Evolutionary conservation across 306 rosid species (phyloP).

Genomic region (Cicer cuneatum): DNA sequence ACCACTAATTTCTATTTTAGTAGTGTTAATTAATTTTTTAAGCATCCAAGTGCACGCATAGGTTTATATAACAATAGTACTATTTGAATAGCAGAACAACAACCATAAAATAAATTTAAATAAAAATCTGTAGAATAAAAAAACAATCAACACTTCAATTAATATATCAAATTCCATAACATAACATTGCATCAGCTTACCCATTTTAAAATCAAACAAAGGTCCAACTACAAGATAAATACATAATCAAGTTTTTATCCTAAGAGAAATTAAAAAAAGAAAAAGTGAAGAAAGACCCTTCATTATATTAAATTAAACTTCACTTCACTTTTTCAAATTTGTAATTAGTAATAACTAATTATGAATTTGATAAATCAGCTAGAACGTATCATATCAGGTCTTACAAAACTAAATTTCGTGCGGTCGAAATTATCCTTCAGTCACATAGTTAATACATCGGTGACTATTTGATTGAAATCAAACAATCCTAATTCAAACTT

Average conservation of each 20-base stretch:
- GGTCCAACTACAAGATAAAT: slow-evolving; percentile 39
- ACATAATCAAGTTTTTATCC: slow-evolving; percentile 44
- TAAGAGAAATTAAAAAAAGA: slow-evolving; percentile 24
- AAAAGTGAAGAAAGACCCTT: slow-evolving; percentile 46
- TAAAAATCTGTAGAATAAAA: not conserved
- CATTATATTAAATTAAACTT: slow-evolving; percentile 9
- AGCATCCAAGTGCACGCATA: slow-evolving; percentile 55
- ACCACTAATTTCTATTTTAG: slow-evolving; percentile 21
- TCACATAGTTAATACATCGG: not conserved
- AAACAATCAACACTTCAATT: slow-evolving; percentile 26
- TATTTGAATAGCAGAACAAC: slow-evolving; percentile 16
- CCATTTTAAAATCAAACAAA: slow-evolving; percentile 35
- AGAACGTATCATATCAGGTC: not conserved
- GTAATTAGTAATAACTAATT: slow-evolving; percentile 50
- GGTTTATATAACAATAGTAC: slow-evolving; percentile 26
- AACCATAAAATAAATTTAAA: not conserved
- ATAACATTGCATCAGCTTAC: slow-evolving; percentile 44
- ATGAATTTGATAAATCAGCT: not conserved
- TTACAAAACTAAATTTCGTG: not conserved
- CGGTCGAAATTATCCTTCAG: not conserved
- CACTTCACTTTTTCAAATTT: slow-evolving; percentile 16
- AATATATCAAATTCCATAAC: slow-evolving; percentile 39
- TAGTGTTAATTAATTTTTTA: not conserved
- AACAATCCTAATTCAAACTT: not conserved
- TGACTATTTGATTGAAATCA: not conserved